Evolutionary conservation across 495 filamentous ascomycete genomes (phyloP).

Genomic region (Aspergillus diversus): DNA sequence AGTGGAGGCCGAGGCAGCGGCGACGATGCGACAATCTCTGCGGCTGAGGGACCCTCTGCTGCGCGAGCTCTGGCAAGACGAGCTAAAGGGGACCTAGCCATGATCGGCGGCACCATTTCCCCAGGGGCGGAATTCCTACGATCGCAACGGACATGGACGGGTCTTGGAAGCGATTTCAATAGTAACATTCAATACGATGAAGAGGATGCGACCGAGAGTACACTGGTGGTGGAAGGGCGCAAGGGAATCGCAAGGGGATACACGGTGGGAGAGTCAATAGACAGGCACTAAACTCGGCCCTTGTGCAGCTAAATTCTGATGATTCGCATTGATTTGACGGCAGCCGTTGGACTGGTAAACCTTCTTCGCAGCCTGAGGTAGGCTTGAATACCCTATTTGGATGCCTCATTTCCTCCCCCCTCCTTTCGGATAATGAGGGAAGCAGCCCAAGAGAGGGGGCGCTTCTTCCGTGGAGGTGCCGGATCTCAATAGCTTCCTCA

Average conservation of each 20-base stretch:
- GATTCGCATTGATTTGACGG: conserved; percentile 9
- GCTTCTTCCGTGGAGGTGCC: background rate
- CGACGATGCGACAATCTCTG: conserved; percentile 34
- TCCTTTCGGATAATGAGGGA: background rate
- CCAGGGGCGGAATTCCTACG: conserved; percentile 87
- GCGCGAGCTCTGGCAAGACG: conserved; percentile 59
- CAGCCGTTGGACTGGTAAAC: conserved; percentile 8
- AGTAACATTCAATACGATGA: conserved; percentile 64
- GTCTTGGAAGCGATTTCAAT: conserved; percentile 82
- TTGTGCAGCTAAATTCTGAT: conserved; percentile 8
- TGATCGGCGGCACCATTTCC: conserved; percentile 78
- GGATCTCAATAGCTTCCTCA: background rate
- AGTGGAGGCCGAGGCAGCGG: conserved; percentile 22
- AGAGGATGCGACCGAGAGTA: conserved; percentile 47
- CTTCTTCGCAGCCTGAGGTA: conserved; percentile 7
- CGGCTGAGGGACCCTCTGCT: conserved; percentile 35
- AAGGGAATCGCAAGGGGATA: conserved; percentile 92
- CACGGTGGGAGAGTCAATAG: conserved; percentile 62
- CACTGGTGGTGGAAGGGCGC: conserved; percentile 76
- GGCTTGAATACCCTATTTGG: conserved; percentile 6
- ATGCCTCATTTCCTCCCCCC: conserved; percentile 3
- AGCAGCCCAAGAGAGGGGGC: background rate
- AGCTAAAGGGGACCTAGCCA: conserved; percentile 70
- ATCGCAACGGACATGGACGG: conserved; percentile 86
- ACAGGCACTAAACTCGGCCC: conserved; percentile 39